Conservation (phyloP, 108 stramenopile genomes). For the Ochromonas danica region DNA sequence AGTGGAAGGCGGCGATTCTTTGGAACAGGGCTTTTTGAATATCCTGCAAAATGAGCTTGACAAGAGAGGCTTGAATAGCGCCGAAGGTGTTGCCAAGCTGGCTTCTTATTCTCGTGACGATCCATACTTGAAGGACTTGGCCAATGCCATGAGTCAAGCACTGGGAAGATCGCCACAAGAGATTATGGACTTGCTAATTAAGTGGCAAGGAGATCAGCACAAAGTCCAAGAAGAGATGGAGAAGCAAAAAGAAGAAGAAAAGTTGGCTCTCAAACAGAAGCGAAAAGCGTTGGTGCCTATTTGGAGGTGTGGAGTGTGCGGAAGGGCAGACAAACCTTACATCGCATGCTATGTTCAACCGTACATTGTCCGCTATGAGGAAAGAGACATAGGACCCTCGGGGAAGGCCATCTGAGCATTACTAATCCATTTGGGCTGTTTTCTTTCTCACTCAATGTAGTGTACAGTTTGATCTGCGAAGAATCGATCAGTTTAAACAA, state of each 20-base stretch:
- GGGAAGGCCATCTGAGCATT: too few species aligned
- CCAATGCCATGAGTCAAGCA: too few species aligned
- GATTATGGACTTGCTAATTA: background rate
- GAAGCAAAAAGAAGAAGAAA: background rate
- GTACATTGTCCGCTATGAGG: slow-evolving; percentile 7
- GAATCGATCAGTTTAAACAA: too few species aligned
- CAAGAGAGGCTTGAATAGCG: background rate
- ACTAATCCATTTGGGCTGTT: too few species aligned
- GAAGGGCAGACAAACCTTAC: slow-evolving; percentile 10
- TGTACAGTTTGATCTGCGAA: too few species aligned
- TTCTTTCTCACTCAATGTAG: too few species aligned
- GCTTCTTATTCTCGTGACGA: too few species aligned
- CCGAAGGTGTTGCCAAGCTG: too few species aligned
- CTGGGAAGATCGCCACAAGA: too few species aligned
- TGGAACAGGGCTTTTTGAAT: too few species aligned
- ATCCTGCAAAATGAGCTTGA: background rate
- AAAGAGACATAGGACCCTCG: too few species aligned
- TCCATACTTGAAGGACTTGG: background rate
- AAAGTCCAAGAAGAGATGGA: background rate
- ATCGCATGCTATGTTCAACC: slow-evolving; percentile 19
- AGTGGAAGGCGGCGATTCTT: too few species aligned
- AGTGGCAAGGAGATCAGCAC: background rate
- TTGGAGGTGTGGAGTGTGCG: slow-evolving; percentile 11
- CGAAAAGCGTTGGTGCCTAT: slow-evolving; percentile 7
- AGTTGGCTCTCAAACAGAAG: background rate